phyloP scores from a whole-genome alignment of 495 filamentous ascomycete species.

The Lasiosphaeria miniovina region DNA sequence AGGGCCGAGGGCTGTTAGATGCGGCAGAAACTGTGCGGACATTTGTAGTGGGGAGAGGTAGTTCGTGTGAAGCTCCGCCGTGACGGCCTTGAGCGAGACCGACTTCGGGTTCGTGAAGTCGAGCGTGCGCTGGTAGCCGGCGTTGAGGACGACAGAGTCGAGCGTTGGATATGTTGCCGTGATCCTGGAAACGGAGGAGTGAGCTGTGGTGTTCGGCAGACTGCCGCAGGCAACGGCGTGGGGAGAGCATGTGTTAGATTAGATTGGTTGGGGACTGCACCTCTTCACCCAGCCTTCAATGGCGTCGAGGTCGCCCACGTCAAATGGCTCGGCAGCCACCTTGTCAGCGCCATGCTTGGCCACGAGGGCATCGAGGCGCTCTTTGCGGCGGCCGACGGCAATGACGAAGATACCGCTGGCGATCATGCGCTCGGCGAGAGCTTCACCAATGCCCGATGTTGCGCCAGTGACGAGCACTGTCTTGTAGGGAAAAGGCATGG shows the following conservation, averaged over 20 bases:
- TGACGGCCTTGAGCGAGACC: slow-evolving; percentile 51
- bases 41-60: slow-evolving; percentile 63
- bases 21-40: slow-evolving; percentile 60
- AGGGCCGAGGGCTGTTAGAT: slow-evolving; percentile 44
- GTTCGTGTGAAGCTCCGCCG: slow-evolving; percentile 63
- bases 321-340: slow-evolving; percentile 51
- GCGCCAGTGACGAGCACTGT: slow-evolving; percentile 69
- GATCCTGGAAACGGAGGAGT: slow-evolving; percentile 38
- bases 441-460: slow-evolving; percentile 68
- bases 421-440: slow-evolving; percentile 61
- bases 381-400: slow-evolving; percentile 61
- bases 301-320: slow-evolving; percentile 59
- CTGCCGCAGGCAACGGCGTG: background rate
- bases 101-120: slow-evolving; percentile 59
- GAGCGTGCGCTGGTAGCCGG: slow-evolving; percentile 55
- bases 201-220: background rate
- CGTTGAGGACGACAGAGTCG: slow-evolving; percentile 56
- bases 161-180: slow-evolving; percentile 54
- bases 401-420: slow-evolving; percentile 59
- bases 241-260: background rate
- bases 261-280: slow-evolving; percentile 25
- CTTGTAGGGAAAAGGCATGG: slow-evolving; percentile 62
- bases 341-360: slow-evolving; percentile 56
- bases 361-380: slow-evolving; percentile 62
- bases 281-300: slow-evolving; percentile 55